phyloP scores from a whole-genome alignment of 2,329 filamentous ascomycete genomes.

The Paracoccidioides lutzii region DNA sequence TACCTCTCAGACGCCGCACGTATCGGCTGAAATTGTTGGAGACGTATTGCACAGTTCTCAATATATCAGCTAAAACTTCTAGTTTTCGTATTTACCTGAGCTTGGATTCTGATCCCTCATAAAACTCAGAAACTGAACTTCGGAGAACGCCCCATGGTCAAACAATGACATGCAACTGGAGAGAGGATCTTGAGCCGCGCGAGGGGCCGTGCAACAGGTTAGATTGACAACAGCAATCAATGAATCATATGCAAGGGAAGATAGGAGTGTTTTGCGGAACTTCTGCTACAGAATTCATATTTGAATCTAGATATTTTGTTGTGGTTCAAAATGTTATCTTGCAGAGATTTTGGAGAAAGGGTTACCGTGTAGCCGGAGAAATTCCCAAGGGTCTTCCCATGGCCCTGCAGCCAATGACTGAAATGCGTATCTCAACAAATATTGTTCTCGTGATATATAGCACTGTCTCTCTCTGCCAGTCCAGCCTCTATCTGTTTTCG shows the following conservation, averaged over 20 bases:
- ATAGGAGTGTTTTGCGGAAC: conserved; percentile 1
- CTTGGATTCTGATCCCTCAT: conserved; percentile 10
- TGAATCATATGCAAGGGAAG: conserved; percentile 6
- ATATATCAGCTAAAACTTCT: conserved; percentile 2
- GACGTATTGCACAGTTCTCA: conserved; percentile 9
- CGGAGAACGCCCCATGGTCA: conserved; percentile 6
- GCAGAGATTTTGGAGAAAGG: conserved; percentile 2
- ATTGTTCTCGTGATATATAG: background rate
- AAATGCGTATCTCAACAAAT: background rate
- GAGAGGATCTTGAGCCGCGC: conserved; percentile 2
- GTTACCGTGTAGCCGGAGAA: background rate
- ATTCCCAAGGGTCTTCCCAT: conserved; percentile 1
- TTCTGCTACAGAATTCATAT: background rate
- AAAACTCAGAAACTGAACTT: conserved; percentile 13
- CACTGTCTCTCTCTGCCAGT: conserved; percentile 1
- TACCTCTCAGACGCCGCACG: conserved; percentile 8
- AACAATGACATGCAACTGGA: conserved; percentile 5
- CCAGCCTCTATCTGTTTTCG: conserved; percentile 3
- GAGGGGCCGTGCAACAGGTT: background rate
- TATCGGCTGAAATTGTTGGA: conserved; percentile 7
- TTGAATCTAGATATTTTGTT: background rate
- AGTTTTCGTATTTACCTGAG: conserved; percentile 4
- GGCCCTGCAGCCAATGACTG: conserved; percentile 5
- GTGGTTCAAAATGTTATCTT: conserved; percentile 4
- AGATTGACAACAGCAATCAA: conserved; percentile 3